Percentiles rank a stretch among this genome's conserved stretches.
These are phyloP conservation scores for Wolfiporia cocos DNA, from an alignment of 1,284 basidiomycete species.

Conservation along the genomic window DNA sequence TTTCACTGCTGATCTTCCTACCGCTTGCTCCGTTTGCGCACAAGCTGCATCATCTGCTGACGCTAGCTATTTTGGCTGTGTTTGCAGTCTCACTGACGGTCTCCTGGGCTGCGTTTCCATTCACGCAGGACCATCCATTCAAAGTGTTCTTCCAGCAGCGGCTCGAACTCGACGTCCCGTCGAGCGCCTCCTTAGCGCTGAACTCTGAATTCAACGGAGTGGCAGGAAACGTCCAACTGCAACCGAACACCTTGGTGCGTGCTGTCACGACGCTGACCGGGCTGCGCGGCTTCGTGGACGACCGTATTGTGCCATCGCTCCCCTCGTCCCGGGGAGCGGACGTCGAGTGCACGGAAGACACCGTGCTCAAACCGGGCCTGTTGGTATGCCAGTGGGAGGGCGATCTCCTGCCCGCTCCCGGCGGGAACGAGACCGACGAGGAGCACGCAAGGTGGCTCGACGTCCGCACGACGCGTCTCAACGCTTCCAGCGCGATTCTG, in stretches of 20 bases:
- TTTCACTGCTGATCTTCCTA: conserved; percentile 45
- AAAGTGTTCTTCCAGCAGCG: conserved; percentile 66
- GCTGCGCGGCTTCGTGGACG: conserved; percentile 35
- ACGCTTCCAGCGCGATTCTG: conserved; percentile 29
- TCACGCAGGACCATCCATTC: conserved; percentile 50
- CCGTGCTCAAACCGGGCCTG: conserved; percentile 19
- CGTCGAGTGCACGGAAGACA: conserved; percentile 15
- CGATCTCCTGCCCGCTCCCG: conserved; percentile 27
- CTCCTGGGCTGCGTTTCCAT: conserved; percentile 51
- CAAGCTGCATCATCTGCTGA: conserved; percentile 44
- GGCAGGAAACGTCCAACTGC: neutral
- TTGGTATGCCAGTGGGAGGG: conserved; percentile 32
- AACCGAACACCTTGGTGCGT: conserved; percentile 10
- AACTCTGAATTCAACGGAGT: neutral
- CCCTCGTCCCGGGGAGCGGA: conserved; percentile 41
- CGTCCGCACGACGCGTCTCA: conserved; percentile 28
- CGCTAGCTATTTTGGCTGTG: conserved; percentile 33
- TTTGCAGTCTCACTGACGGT: conserved; percentile 41
- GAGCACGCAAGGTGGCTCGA: conserved; percentile 20
- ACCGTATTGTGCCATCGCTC: conserved; percentile 39
- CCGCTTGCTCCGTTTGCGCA: conserved; percentile 60
- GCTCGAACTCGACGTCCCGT: conserved; percentile 33
- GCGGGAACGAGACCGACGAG: conserved; percentile 10
- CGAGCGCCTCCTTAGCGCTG: conserved; percentile 4
- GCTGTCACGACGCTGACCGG: conserved; percentile 41